Evolutionary conservation across 176 grass and related monocot genomes (phyloP).

Genomic region (Eleusine coracana): DNA sequence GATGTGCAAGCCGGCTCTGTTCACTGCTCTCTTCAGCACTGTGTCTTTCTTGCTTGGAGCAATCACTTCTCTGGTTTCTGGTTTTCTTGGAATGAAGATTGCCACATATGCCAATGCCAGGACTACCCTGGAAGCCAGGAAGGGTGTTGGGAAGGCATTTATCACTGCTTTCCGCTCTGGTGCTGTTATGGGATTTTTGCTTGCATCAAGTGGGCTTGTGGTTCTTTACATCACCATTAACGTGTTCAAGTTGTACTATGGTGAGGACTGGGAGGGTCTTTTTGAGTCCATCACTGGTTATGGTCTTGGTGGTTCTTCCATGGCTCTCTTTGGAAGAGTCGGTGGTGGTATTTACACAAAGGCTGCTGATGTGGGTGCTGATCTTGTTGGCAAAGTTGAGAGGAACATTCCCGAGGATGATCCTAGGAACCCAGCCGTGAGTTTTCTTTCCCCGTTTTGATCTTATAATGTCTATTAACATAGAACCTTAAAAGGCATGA

Average conservation of each 20-base stretch:
- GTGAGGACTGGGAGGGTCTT: slow-evolving; percentile 89
- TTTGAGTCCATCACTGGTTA: slow-evolving; percentile 94
- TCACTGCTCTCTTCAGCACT: slow-evolving; percentile 77
- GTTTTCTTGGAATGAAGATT: slow-evolving; percentile 92
- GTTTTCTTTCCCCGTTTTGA: slow-evolving; percentile 36
- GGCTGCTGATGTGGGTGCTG: slow-evolving; percentile 93
- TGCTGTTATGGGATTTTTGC: slow-evolving; percentile 89
- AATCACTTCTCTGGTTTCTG: slow-evolving; percentile 85
- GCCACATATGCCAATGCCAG: slow-evolving; percentile 89
- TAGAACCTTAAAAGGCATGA: not conserved
- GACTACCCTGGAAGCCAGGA: slow-evolving; percentile 84
- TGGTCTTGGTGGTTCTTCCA: slow-evolving; percentile 91
- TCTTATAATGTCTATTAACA: not conserved
- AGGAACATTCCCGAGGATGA: slow-evolving; percentile 96
- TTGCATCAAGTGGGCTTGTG: slow-evolving; percentile 76
- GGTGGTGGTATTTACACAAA: slow-evolving; percentile 93
- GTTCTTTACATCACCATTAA: slow-evolving; percentile 91
- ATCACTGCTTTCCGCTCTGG: slow-evolving; percentile 83
- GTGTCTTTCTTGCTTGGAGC: slow-evolving; percentile 80
- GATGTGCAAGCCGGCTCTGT: slow-evolving; percentile 72
- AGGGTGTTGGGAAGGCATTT: slow-evolving; percentile 91
- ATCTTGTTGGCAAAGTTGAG: slow-evolving; percentile 91
- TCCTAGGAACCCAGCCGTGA: slow-evolving; percentile 91
- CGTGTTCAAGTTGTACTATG: slow-evolving; percentile 77
- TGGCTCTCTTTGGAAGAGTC: slow-evolving; percentile 90